Base-by-base conservation (phyloP, 2,329 filamentous ascomycete species). In the Diaporthe australafricana region DNA sequence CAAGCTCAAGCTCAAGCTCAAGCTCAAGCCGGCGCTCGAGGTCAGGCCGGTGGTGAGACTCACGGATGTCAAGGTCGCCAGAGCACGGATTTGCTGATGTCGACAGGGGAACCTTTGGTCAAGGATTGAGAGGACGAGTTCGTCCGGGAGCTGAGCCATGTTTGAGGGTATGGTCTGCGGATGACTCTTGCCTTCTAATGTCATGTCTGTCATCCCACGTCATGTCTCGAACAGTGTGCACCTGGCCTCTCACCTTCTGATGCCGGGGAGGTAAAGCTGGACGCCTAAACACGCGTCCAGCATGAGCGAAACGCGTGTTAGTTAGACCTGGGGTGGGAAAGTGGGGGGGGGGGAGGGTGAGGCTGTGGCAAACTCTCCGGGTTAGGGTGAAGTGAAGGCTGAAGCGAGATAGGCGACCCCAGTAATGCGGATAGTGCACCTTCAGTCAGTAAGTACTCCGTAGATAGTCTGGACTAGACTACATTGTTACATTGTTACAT, bases 61-160 rank as follows among this genome's bases (percentile, higher is more conserved):
- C 81, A 87, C 87, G 77, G 85, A 81, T 32, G 91, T 76, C 5
- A 92, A 83, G 1, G 88, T 88, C 25, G 87, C 83, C 12, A 92
- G 80, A 20, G 88, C 83, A n/a, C 86, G 85, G 70, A 90, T 90
- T 79, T 92, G 90, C 62, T 83, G 80, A 60, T 89, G 87, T 70
- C 90, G 85, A 73, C 88, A 89, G 9, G 89, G 89, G 73, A 88
- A 91, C 22, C 76, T 80, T 56, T 86, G 79, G 38, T 83, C 77
- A 8, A 91, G 77, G 3, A 84, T 79, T 2, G 84, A 79, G 9
- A 87, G 78, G 9, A 88, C 75, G 45, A 84, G 78, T 76, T 90
- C 88, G 65, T 87, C 86, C 2, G 88, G 88, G 17, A 88, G 82
- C 71, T 83, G 78, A 77, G 55, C 47, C 62, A 72, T 62, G 22